Conservation (phyloP, 2,329 filamentous ascomycete genomes). For the Harringtonia lauricola region DNA sequence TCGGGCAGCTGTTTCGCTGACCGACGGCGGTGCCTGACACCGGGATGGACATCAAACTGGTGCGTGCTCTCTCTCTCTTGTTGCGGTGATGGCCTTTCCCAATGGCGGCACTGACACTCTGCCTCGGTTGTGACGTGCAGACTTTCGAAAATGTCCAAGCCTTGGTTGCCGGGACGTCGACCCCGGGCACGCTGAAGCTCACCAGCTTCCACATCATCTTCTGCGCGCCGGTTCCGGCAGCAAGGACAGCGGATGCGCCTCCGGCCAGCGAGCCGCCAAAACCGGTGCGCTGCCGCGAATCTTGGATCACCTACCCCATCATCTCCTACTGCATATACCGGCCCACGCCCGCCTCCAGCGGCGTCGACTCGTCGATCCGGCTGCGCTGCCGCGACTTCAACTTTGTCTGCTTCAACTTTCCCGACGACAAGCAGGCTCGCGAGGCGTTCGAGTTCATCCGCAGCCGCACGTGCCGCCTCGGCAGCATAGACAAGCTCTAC, state of each 20-base stretch:
- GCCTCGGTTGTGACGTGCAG: slow-evolving; percentile 15
- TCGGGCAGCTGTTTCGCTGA: no score
- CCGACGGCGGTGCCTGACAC: slow-evolving; percentile 4
- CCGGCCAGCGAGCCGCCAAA: slow-evolving; percentile 2
- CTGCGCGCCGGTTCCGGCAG: slow-evolving; percentile 28
- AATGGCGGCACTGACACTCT: no score
- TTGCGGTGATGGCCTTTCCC: no score
- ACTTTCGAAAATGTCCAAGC: slow-evolving; percentile 48
- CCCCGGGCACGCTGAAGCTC: slow-evolving; percentile 46
- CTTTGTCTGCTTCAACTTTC: slow-evolving; percentile 84
- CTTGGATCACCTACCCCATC: slow-evolving; percentile 93
- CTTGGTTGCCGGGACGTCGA: slow-evolving; percentile 46
- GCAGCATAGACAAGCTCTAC: slow-evolving; percentile 77
- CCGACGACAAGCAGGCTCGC: slow-evolving; percentile 59
- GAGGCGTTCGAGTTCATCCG: slow-evolving; percentile 85
- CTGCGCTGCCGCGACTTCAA: slow-evolving; percentile 88
- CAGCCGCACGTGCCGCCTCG: slow-evolving; percentile 67
- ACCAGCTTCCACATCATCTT: slow-evolving; percentile 53
- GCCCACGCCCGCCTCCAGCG: slow-evolving; percentile 57
- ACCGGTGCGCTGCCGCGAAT: slow-evolving; percentile 39
- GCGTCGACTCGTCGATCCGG: slow-evolving; percentile 70
- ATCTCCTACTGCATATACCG: slow-evolving; percentile 71
- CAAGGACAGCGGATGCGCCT: slow-evolving; percentile 16
- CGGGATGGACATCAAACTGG: slow-evolving; percentile 14
- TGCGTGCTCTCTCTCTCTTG: no score